Evolutionary conservation across 2,329 filamentous ascomycete genomes (phyloP), one percentile per base, ranked within the genome.

Genomic region (Botryotinia convoluta): DNA sequence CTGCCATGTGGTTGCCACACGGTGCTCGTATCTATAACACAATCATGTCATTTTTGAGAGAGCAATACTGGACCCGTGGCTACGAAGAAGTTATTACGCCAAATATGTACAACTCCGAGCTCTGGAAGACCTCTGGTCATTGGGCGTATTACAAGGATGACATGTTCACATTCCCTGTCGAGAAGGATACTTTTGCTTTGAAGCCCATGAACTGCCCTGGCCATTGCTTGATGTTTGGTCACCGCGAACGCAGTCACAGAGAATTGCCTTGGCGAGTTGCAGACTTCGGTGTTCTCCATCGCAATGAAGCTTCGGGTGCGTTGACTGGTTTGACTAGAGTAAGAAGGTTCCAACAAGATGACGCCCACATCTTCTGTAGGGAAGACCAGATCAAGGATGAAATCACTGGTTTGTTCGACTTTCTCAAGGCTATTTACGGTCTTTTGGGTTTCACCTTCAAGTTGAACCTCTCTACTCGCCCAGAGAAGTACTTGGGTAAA

Each of bases 171-270:
- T 90, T 97, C 78, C 86, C 90, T 72, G 85, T 92, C 45, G 95
- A 98, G 82, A 97, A 97, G 86, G 92, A 92, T 76, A 87, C 90
- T 77, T 94, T 91, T 86, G 94, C 91, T 26, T 85, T 98, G 69
- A 98, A 98, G 85, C 95, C 95, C 42, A 98, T 98, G 96, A 98
- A 98, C 85, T 99, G 96, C 84, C 96, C 96, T 6, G 94, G 94
- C 42, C 95, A 98, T 84, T 97, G 93, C 83, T 85, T 96, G 77
- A 92, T 98, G 80, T 97, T 97, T 82, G 89, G 88, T 68, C 92
- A 95, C 82, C 89, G 92, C 71, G 92, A 93, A 80, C 89, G 93
- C 79, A 96, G 92, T 83, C 97, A 98, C 83, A 88, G 92, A 79
- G 94, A 98, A 79, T 86, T 99, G 74, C 96, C 96, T 42, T 91